These are phyloP conservation scores for Polysphondylium violaceum DNA, from an alignment of 78 protist species.

Conservation along the genomic window DNA sequence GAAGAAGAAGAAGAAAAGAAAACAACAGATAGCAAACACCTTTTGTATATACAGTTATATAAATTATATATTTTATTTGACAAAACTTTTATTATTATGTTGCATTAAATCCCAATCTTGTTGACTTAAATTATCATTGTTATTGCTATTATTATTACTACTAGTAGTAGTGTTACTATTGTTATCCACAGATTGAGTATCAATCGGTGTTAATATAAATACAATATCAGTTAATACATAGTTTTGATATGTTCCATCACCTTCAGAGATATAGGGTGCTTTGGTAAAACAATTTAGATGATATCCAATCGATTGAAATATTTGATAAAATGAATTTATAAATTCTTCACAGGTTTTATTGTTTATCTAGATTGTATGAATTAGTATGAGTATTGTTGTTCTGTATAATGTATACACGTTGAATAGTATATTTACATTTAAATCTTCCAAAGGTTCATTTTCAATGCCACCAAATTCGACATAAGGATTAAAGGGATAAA, in stretches of 20 bases:
- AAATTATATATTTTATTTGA: too few species aligned
- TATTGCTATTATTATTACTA: too few species aligned
- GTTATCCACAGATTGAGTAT: too few species aligned
- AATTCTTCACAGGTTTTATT: constrained; percentile 29
- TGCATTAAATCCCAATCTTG: too few species aligned
- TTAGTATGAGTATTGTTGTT: neutral
- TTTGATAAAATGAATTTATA: constrained; percentile 25
- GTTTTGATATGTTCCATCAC: constrained; percentile 51
- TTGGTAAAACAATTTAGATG: constrained; percentile 32
- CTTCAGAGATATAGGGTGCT: constrained; percentile 80
- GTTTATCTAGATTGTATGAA: neutral
- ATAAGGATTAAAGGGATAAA: constrained; percentile 78
- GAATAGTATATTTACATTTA: constrained; percentile 9
- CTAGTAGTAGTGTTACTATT: too few species aligned
- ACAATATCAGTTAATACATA: constrained; percentile 51
- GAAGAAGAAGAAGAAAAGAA: too few species aligned
- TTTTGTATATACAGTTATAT: too few species aligned
- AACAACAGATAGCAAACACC: too few species aligned
- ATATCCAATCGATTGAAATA: constrained; percentile 54
- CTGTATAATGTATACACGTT: neutral
- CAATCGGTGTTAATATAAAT: constrained; percentile 49
- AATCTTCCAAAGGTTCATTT: constrained; percentile 35
- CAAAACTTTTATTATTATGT: too few species aligned
- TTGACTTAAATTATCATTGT: too few species aligned
- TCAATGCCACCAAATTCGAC: constrained; percentile 80